Base-by-base conservation (phyloP, 345 rosid genomes). In the Leavenworthia alabamica region DNA sequence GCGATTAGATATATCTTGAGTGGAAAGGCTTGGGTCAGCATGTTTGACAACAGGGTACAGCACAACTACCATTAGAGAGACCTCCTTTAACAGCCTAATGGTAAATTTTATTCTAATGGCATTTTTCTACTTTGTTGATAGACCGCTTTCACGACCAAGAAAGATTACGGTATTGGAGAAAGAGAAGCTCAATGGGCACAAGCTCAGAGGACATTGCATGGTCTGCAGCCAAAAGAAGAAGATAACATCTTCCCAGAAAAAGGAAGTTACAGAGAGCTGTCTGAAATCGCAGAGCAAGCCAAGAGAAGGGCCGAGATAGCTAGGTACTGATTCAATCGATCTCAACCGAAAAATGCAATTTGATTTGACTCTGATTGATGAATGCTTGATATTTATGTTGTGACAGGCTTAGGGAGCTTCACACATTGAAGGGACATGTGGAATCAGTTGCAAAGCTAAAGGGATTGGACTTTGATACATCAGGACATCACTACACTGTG, bases 241-340 rank as follows among this genome's bases (percentile, higher is more conserved):
- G 43, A 37, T 16, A 60, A 57, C 62, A 64, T 87, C 67, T 81
- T 85, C 73, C 63, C 66, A 15, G 90, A 90, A 48, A 82, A 82
- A 78, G 81, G 62, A 72, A 82, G 81, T 72, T 83, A 84, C 56
- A 78, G 86, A 47, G 98, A 92, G 69, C 82, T 89, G 20, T 86
- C 98, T 3, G 98, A 92, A 82, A 89, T 92, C 10, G 97, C 98
- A 2, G 98, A 92, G 77, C 96, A 91, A 81, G 98, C 98, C 41
- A 91, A 85, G 83, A 76, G 96, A 14, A 78, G 98, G 22, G 98
- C 98, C 3, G 98, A 92, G 89, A 82, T 92, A 22, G 96, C 98
- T 32, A 88, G 96, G 70, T 60, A 52, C 17, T 15, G 7, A 23
- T n/a, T n/a, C n/a, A n/a, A n/a, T n/a, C n/a, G n/a, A n/a, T n/a